Evolutionary conservation across 345 rosid genomes (phyloP), one percentile per base, ranked within the genome.

Genomic region (Salix purpurea): DNA sequence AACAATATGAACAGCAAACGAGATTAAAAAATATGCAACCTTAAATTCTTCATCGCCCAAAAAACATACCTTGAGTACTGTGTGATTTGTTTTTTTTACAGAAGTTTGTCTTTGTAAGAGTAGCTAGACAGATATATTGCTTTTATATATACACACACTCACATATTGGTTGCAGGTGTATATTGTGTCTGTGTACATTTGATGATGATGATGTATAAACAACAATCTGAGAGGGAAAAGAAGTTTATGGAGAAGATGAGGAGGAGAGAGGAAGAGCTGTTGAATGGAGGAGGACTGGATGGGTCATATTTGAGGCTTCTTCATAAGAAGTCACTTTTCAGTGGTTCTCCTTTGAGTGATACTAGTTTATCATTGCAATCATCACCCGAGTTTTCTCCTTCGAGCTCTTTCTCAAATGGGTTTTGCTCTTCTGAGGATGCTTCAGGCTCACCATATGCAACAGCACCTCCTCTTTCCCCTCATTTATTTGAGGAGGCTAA

Each of bases 401-500:
- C 88, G 12, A 74, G 83, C 67, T 83, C 88, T 52, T 72, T 85
- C 62, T 80, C 86, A 24, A 78, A 80, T 82, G 87, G 87, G 73
- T 73, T 85, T 76, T 78, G 72, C 54, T 81, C 81, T 21, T 42
- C 84, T 3, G 83, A 83, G 58, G 78, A 79, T 39, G 79, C 66
- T 77, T 79, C 86, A 36, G 79, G 69, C 75, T 79, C 86, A 36
- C 74, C 81, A 2, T 80, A 54, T 74, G 23, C 46, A 61, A 21
- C 52, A 46, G 52, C 52, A 3, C 52, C 52, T 46, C 52, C 52
- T 46, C 52, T 15, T 46, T 15, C 52, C 14, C 52, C 56, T 48
- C 77, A 37, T 76, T 40, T 60, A 4, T 77, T 73, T 58, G 78
- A 68, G 32, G 80, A 81, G 65, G 70, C 64, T 23, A 74, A 71